These are phyloP conservation scores for Trypethelium eluteriae DNA, from an alignment of 495 filamentous ascomycete genomes.

Conservation along the genomic window DNA sequence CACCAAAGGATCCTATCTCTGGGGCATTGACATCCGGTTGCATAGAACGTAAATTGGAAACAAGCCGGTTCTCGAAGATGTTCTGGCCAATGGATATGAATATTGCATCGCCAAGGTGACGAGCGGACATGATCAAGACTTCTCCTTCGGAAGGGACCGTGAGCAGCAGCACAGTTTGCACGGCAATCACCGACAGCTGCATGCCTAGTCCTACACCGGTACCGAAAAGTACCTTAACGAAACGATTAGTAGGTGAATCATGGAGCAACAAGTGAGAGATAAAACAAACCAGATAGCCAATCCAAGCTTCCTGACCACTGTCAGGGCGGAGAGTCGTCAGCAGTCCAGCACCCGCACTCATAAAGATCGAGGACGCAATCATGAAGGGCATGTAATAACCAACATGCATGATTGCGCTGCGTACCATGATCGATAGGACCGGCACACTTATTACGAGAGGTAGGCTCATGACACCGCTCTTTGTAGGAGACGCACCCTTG, in stretches of 20 bases:
- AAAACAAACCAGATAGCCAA: slow-evolving; percentile 36
- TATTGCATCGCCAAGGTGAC: slow-evolving; percentile 61
- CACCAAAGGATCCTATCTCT: slow-evolving; percentile 52
- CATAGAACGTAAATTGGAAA: slow-evolving; percentile 44
- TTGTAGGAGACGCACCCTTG: slow-evolving; percentile 38
- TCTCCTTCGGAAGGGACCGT: slow-evolving; percentile 24
- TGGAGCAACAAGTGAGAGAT: neutral
- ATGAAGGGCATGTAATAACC: slow-evolving; percentile 37
- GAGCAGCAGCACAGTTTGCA: slow-evolving; percentile 27
- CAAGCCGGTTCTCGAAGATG: slow-evolving; percentile 62
- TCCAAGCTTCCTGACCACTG: slow-evolving; percentile 32
- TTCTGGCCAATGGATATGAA: slow-evolving; percentile 60
- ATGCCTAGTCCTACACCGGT: slow-evolving; percentile 31
- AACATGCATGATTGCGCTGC: slow-evolving; percentile 28
- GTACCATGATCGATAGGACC: slow-evolving; percentile 32
- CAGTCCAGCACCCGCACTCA: slow-evolving; percentile 34
- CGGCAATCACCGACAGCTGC: slow-evolving; percentile 35
- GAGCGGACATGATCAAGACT: slow-evolving; percentile 51
- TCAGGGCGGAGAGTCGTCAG: slow-evolving; percentile 32
- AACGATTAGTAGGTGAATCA: neutral
- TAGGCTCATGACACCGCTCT: slow-evolving; percentile 47
- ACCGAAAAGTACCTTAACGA: slow-evolving; percentile 28
- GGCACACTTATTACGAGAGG: slow-evolving; percentile 42
- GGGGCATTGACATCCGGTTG: slow-evolving; percentile 45
- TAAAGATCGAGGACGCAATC: slow-evolving; percentile 26